Evolutionary conservation across 768 basidiomycete species (phyloP).

Genomic region (Rhodotorula toruloides): DNA sequence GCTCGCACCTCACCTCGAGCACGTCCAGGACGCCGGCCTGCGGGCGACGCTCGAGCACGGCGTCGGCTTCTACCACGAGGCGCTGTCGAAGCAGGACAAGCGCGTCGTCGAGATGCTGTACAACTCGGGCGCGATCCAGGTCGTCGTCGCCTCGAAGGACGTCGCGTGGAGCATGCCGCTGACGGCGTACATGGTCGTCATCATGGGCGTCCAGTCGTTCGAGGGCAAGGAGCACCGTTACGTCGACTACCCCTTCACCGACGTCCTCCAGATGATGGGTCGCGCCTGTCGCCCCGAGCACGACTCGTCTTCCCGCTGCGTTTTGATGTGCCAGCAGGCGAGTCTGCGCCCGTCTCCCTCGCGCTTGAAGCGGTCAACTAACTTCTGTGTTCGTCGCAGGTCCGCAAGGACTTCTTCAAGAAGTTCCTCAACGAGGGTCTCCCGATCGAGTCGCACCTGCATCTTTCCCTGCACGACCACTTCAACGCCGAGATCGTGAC

Average conservation of each 20-base stretch:
- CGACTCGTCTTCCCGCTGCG: slow-evolving; percentile 85
- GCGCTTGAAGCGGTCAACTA: neutral
- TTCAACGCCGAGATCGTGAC: slow-evolving; percentile 98
- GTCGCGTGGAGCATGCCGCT: slow-evolving; percentile 94
- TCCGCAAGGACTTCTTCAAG: slow-evolving; percentile 97
- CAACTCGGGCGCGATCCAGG: slow-evolving; percentile 88
- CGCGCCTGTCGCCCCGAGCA: slow-evolving; percentile 85
- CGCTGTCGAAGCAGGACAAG: slow-evolving; percentile 84
- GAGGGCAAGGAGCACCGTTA: slow-evolving; percentile 98
- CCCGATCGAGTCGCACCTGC: slow-evolving; percentile 91
- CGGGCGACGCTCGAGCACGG: slow-evolving; percentile 80
- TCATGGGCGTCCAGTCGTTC: slow-evolving; percentile 97
- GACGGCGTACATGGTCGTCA: slow-evolving; percentile 93
- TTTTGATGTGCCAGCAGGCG: slow-evolving; percentile 79
- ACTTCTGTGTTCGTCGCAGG: slow-evolving; percentile 52
- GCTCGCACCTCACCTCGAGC: slow-evolving; percentile 80
- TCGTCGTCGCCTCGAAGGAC: slow-evolving; percentile 93
- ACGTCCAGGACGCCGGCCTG: slow-evolving; percentile 67
- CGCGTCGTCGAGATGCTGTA: slow-evolving; percentile 87
- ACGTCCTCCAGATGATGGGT: slow-evolving; percentile 98
- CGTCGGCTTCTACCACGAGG: slow-evolving; percentile 93
- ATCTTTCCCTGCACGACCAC: slow-evolving; percentile 86
- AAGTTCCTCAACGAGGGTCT: slow-evolving; percentile 96
- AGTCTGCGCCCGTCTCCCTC: neutral
- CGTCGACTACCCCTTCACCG: slow-evolving; percentile 95